These are phyloP conservation scores for Trichoderma semiorbis DNA, from an alignment of 2,329 filamentous ascomycete species.

Conservation along the genomic window DNA sequence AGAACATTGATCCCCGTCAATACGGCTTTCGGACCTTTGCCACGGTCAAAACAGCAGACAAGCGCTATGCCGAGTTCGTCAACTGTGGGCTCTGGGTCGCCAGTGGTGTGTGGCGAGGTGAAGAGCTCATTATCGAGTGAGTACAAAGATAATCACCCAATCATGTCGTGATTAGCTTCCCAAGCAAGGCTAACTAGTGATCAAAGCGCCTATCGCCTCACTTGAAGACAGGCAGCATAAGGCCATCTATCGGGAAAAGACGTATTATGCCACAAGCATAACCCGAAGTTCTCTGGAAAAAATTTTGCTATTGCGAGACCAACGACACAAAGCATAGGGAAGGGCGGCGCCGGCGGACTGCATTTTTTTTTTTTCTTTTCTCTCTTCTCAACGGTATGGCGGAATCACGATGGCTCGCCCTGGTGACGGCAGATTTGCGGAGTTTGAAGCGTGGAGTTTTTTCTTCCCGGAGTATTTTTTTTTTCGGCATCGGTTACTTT, in stretches of 20 bases:
- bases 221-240: constrained; percentile 1
- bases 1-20: constrained; percentile 38
- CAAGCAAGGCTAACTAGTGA: background rate
- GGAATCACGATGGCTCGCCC: background rate
- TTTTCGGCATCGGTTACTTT: constrained; percentile 1
- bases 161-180: background rate
- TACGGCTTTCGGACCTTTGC: constrained; percentile 50
- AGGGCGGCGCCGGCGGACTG: background rate
- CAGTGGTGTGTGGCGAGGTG: constrained; percentile 45
- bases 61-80: constrained; percentile 46
- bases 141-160: constrained; percentile 20
- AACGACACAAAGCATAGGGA: constrained; percentile 2
- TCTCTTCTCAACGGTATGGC: background rate
- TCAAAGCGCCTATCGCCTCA: constrained; percentile 22
- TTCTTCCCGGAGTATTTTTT: background rate
- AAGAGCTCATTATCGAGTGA: constrained; percentile 47
- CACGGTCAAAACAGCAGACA: constrained; percentile 49
- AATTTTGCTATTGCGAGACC: background rate
- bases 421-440: constrained; percentile 14
- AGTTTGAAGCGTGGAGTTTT: constrained; percentile 21
- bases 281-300: background rate
- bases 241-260: background rate
- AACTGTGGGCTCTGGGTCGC: constrained; percentile 51
- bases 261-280: background rate
- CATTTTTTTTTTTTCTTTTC: background rate